A percentile compares a stretch with the other conserved stretches of the same genome.
Conservation (phyloP, 345 rosid species). For the Moringa oleifera region DNA sequence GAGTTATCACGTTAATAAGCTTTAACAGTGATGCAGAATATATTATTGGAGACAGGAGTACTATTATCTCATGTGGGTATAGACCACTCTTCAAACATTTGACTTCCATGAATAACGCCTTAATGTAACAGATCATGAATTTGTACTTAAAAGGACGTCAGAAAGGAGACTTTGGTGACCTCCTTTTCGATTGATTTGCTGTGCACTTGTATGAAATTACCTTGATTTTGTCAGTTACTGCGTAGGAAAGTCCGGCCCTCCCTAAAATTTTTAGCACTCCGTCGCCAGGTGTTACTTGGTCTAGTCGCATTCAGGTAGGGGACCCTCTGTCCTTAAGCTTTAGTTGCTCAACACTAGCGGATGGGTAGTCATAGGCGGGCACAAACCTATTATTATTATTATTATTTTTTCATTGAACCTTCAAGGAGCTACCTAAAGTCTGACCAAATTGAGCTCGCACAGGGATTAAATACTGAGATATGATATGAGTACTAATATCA, state of each 20-base stretch:
- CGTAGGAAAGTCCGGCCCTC: conserved; percentile 17
- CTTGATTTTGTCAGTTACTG: conserved; percentile 5
- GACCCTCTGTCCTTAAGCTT: background rate
- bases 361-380: too few relatives aligned
- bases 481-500: too few relatives aligned
- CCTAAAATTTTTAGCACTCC: conserved; percentile 8
- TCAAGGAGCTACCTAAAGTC: too few relatives aligned
- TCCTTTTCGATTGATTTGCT: background rate
- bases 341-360: too few relatives aligned
- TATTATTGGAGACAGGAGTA: conserved; percentile 4
- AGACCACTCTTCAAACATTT: conserved; percentile 26
- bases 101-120: conserved; percentile 3
- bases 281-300: conserved; percentile 11
- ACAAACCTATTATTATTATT: too few relatives aligned
- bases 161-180: conserved; percentile 6
- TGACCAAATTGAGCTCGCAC: too few relatives aligned
- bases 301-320: conserved; percentile 19
- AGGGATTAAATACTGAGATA: too few relatives aligned
- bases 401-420: too few relatives aligned
- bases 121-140: conserved; percentile 6
- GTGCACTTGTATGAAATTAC: background rate
- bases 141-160: background rate
- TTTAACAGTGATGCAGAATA: conserved; percentile 23
- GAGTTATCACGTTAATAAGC: conserved; percentile 15
- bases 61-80: conserved; percentile 14